phyloP scores from a whole-genome alignment of 2,329 filamentous ascomycete species.

The Blastomyces gilchristii region DNA sequence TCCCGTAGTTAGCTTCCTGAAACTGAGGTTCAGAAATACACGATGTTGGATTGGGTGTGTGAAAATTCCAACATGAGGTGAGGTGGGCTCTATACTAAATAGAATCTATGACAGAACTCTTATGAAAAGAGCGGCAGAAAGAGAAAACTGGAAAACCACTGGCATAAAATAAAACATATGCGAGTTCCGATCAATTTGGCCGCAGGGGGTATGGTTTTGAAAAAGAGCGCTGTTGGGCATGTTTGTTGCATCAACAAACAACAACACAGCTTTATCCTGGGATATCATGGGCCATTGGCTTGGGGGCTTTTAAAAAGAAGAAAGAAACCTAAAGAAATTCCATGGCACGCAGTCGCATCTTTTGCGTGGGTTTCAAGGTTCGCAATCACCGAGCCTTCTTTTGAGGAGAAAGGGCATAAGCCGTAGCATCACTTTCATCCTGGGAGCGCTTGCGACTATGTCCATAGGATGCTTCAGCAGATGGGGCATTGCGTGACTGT shows the following conservation, averaged over 20 bases:
- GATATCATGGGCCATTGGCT: not conserved
- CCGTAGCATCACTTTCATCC: constrained; percentile 9
- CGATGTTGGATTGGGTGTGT: not conserved
- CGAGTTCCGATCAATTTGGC: not conserved
- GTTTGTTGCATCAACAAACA: not conserved
- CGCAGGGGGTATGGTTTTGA: not conserved
- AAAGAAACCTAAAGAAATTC: not conserved
- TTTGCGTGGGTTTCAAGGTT: not conserved
- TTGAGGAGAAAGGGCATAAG: constrained; percentile 6
- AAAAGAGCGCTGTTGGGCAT: not conserved
- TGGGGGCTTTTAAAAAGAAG: not conserved
- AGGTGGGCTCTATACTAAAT: not conserved
- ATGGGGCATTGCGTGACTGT: not conserved
- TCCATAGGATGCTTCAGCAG: not conserved
- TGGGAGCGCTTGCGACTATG: constrained; percentile 10
- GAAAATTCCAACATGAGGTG: not conserved
- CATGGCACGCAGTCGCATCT: not conserved
- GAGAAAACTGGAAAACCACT: not conserved
- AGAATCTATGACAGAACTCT: not conserved
- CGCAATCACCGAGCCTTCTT: constrained; percentile 6
- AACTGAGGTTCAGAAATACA: not conserved
- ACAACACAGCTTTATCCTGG: constrained; percentile 1
- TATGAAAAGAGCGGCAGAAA: not conserved
- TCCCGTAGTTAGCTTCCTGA: not conserved
- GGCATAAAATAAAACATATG: constrained; percentile 3